A percentile compares a stretch with the other conserved stretches of the same genome.
These are phyloP conservation scores for Neoarthrinium moseri DNA, from an alignment of 2,329 filamentous ascomycete species.

Conservation along the genomic window DNA sequence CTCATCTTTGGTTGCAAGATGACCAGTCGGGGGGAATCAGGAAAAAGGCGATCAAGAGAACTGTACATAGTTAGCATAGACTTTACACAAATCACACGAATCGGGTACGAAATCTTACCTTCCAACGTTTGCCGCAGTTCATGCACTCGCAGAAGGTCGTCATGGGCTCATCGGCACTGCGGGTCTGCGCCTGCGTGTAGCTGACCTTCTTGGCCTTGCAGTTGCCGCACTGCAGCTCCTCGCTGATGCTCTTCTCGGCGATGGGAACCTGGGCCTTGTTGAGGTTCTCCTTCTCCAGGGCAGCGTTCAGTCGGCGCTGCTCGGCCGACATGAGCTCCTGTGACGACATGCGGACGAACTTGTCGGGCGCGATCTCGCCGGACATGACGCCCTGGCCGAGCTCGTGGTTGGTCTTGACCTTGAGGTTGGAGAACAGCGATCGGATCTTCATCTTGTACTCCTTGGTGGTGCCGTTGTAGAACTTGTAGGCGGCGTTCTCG, in stretches of 20 bases:
- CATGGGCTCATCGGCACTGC: slow-evolving; percentile 92
- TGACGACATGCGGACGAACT: slow-evolving; percentile 82
- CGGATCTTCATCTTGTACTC: slow-evolving; percentile 88
- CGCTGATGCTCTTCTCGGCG: slow-evolving; percentile 86
- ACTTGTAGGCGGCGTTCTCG: slow-evolving; percentile 72
- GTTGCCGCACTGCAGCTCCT: slow-evolving; percentile 83
- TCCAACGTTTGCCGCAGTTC: slow-evolving; percentile 69
- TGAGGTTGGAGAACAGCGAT: slow-evolving; percentile 91
- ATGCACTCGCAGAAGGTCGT: slow-evolving; percentile 74
- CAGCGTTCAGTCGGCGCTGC: slow-evolving; percentile 72
- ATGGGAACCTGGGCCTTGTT: slow-evolving; percentile 94
- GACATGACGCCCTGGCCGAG: slow-evolving; percentile 74
- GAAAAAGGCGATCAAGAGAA: slow-evolving; percentile 23
- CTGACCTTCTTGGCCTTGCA: slow-evolving; percentile 93
- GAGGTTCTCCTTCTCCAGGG: slow-evolving; percentile 89
- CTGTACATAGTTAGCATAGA: slow-evolving; percentile 12
- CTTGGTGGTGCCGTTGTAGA: slow-evolving; percentile 67
- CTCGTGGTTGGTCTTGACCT: slow-evolving; percentile 81
- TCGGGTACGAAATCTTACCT: slow-evolving; percentile 48
- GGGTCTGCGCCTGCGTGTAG: slow-evolving; percentile 94
- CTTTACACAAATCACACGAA: slow-evolving; percentile 10
- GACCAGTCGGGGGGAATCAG: neutral
- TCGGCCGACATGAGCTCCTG: slow-evolving; percentile 90
- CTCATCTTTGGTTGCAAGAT: neutral
- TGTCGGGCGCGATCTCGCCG: slow-evolving; percentile 68